Conservation (phyloP, 139 green algal species). For the Coelastrella sp. region DNA sequence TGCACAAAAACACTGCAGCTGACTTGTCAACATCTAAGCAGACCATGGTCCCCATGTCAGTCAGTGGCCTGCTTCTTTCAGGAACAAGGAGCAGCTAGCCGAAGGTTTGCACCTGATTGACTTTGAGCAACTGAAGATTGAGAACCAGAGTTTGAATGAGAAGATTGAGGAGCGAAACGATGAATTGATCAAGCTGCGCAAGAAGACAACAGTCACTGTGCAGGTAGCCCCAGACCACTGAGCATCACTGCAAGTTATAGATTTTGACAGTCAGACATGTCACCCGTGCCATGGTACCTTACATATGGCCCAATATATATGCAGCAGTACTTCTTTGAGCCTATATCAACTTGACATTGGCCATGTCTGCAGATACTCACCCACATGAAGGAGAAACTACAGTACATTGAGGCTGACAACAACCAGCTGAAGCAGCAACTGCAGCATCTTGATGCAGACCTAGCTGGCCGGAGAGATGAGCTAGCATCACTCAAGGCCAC, state of each 20-base stretch:
- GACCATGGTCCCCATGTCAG: too few species aligned
- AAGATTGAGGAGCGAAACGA: slow-evolving; percentile 91
- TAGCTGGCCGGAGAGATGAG: slow-evolving; percentile 57
- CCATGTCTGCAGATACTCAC: slow-evolving; percentile 85
- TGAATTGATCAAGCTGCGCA: slow-evolving; percentile 88
- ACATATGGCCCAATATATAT: background rate
- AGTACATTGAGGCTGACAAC: slow-evolving; percentile 84
- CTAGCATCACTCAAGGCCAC: slow-evolving; percentile 51
- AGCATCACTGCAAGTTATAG: background rate
- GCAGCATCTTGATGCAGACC: slow-evolving; percentile 51
- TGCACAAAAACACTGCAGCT: too few species aligned
- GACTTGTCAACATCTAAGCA: too few species aligned
- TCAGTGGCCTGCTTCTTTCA: background rate
- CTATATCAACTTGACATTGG: too few species aligned
- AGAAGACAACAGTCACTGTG: slow-evolving; percentile 86
- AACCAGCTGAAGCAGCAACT: slow-evolving; percentile 50
- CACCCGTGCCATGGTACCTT: background rate
- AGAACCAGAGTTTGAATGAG: slow-evolving; percentile 88
- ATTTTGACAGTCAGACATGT: background rate
- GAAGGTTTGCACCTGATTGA: slow-evolving; percentile 93
- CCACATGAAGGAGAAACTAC: slow-evolving; percentile 90
- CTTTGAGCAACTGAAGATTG: slow-evolving; percentile 97
- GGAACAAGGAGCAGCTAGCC: slow-evolving; percentile 44
- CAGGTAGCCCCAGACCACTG: slow-evolving; percentile 73
- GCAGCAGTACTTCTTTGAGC: background rate